phyloP scores from a whole-genome alignment of 2,329 filamentous ascomycete species.

The Colletotrichum sp. region DNA sequence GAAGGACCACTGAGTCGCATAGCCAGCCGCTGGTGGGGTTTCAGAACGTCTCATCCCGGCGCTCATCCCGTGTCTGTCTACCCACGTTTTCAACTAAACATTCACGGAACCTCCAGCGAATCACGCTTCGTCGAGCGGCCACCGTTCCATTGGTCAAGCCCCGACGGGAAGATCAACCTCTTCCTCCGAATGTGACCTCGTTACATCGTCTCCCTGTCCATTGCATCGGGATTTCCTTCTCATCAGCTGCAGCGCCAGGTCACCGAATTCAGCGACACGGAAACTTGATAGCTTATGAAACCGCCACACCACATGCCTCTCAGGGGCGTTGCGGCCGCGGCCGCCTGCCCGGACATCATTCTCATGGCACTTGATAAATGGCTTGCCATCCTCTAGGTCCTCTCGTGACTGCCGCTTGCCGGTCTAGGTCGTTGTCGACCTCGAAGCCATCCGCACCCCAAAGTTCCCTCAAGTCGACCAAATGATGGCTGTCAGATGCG shows the following conservation, averaged over 20 bases:
- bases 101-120: not conserved
- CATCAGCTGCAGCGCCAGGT: not conserved
- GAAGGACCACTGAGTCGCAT: not conserved
- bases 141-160: not conserved
- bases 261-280: not conserved
- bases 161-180: slow-evolving; percentile 1
- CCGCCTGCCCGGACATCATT: not conserved
- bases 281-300: not conserved
- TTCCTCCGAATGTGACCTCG: not conserved
- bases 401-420: not conserved
- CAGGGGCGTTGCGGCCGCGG: not conserved
- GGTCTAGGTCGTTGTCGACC: not conserved
- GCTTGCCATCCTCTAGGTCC: not conserved
- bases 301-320: not conserved
- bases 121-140: not conserved
- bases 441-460: not conserved
- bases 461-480: not conserved
- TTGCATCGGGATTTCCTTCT: not conserved
- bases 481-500: not conserved
- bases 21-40: not conserved
- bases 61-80: slow-evolving; percentile 1
- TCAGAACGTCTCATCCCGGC: not conserved
- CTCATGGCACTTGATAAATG: not conserved
- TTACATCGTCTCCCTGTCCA: not conserved
- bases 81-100: not conserved